Percentiles rank a stretch among this genome's conserved stretches.
Evolutionary conservation across 495 filamentous ascomycete species (phyloP).

Genomic region (Hyaloscypha finlandica): DNA sequence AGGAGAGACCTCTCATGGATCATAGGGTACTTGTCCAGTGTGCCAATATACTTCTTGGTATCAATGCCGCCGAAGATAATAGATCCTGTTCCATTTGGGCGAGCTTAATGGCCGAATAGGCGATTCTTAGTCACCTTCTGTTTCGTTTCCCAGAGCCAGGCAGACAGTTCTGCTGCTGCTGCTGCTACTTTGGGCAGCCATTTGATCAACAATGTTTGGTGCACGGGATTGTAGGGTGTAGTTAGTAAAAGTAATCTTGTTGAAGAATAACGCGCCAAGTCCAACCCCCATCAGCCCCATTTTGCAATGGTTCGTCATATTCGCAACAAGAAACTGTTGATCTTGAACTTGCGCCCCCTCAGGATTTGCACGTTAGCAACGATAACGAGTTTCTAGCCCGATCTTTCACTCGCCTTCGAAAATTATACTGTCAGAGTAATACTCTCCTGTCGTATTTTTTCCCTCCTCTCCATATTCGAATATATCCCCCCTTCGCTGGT

Average conservation of each 20-base stretch:
- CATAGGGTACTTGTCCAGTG: background rate
- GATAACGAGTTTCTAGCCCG: too few species aligned
- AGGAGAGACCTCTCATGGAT: background rate
- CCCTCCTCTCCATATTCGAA: too few species aligned
- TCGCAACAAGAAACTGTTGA: too few species aligned
- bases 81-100: background rate
- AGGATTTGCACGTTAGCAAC: too few species aligned
- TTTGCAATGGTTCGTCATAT: too few species aligned
- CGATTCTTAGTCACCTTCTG: too few species aligned
- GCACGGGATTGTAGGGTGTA: background rate
- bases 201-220: constrained; percentile 4
- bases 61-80: background rate
- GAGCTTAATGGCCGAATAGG: too few species aligned
- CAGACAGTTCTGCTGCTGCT: background rate
- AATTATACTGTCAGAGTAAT: too few species aligned
- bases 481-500: background rate
- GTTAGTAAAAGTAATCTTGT: background rate
- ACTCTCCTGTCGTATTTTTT: too few species aligned
- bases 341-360: too few species aligned
- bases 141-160: background rate
- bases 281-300: background rate
- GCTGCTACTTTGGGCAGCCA: background rate
- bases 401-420: too few species aligned
- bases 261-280: background rate
- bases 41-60: background rate